Base-by-base conservation (phyloP, 345 rosid genomes). In the Eucalyptus pauciflora region DNA sequence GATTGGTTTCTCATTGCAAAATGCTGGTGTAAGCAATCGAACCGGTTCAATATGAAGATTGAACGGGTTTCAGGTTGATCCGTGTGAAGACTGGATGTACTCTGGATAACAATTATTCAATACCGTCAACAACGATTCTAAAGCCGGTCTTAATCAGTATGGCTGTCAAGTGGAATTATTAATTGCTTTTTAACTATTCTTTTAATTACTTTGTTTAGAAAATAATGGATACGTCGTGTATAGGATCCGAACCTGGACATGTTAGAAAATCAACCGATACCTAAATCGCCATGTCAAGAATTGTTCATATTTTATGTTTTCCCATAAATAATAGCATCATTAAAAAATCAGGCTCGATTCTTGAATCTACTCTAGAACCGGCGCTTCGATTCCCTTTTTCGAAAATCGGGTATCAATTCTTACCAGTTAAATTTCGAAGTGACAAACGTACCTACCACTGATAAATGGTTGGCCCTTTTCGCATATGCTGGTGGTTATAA, bases 81-180 rank as follows among this genome's bases (percentile, higher is more conserved):
- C 4, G 2, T 2, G 22, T 20, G 43, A 22, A 37, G 25, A 71
- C 0, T 1, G 0, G 14, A 18, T 37, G 13, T 20, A 8, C 6
- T 20, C 1, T 37, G 13, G 27, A 76, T 37, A 18, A 71, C 5
- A 71, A 18, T 6, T 56, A 56, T 56, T 24, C 27, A 22, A 56
- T 37, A 37, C 15, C 27, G 3, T 10, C 27, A 76, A 76, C 1
- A 43, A 11, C 1, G 3, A 76, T 76, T 37, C 1, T 41, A 76
- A 76, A 10, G 5, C 5, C 1, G 2, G 4, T 69, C 11, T 4
- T 69, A 31, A 33, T 64, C 13, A 4, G 62, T 56, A 24, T 1
- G 4, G 0, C 9, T 33, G 12, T 69, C 11, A 11, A 69, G 13
- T 33, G 20, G 12, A 10, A 17, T 3, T 13, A 2, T 37, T 2